Evolutionary conservation across 176 grass and related monocot genomes (phyloP), one percentile per base, ranked within the genome.

Genomic region (Oryza nivara): DNA sequence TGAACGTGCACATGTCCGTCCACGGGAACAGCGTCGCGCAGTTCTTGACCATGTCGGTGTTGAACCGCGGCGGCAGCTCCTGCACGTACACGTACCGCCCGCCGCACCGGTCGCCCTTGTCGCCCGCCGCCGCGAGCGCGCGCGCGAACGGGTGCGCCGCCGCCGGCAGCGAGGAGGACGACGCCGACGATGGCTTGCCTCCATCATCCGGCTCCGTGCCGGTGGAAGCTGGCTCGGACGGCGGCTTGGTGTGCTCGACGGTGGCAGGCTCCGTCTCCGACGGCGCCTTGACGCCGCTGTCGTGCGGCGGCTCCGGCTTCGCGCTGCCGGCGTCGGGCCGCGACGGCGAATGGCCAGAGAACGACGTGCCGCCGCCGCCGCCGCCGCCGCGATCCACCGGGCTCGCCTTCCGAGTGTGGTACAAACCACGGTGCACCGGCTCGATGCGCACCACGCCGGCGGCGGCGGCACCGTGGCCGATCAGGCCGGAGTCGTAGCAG

Each of bases 61-160:
- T 98, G 80, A 98, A 98, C 7, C 90, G 80, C 0, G 89, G 34
- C 7, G 96, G 91, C 6, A 98, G 89, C 4, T 95, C 85, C 56
- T 93, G 93, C 36, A 98, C 80, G 51, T 98, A 98, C 84, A 98
- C 86, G 80, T 98, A 95, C 77, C 91, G 88, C 8, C 93, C 93
- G 32, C 74, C 72, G 67, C 96, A 98, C 12, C 86, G 91, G 80
- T 93, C 90, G n/a, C 66, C 73, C 73, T 52, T 94, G 68, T 87
- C 71, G 9, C 79, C 72, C 0, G 84, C 63, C 0, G 86, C 64
- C 20, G 84, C 72, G 11, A 87, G 71, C 4, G 64, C 73, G 19
- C 74, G 69, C n/a, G 48, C 68, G 65, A 91, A 80, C 11, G 86
- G 17, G 20, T 60, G 75, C 12, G 19, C 17, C 14, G n/a, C 58